Evolutionary conservation across 495 filamentous ascomycete genomes (phyloP), one percentile per base, ranked within the genome.

Genomic region (Trichocladium antarcticum): DNA sequence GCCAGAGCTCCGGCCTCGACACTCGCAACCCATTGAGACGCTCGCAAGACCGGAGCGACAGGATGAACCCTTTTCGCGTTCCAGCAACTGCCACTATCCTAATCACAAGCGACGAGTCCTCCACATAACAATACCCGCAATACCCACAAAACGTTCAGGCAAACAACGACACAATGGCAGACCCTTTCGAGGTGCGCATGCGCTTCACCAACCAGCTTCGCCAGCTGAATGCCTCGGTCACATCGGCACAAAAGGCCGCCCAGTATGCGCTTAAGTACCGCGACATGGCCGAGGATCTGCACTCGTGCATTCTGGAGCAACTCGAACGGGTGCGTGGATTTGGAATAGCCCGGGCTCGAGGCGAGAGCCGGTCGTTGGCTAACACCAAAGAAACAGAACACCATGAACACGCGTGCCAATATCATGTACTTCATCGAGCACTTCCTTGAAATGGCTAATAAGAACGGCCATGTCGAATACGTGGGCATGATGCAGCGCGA

Each of bases 391-490:
- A 15, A 20, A 42, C 10, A 90, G 78, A 93, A 85, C 57, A 87
- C 82, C 53, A 93, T 97, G 83, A 99, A 99, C 69, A 95, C 81
- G 39, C 75, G 90, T 37, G 93, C 94, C 27, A 99, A 99, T 59
- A 95, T 99, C 65, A 90, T 99, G 84, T 97, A 92, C 69, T 97
- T 99, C 71, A 81, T 97, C 60, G 90, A 97, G 62, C 83, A 88
- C 52, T 82, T 99, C 46, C 87, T 90, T 67, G 90, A 96, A 59
- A 78, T 87, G 73, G 83, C 86, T 14, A 73, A 77, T 15, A 79
- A 79, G 42, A 85, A 94, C 47, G 75, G 80, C 49, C 77, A 89
- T 57, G 60, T 70, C 15, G 80, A 85, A 21, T 97, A 89, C 60
- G 78, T 92, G 15, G 80, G 82, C 42, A 94, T 96, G 88, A 89